A percentile compares a stretch with the other conserved stretches of the same genome.
Evolutionary conservation across 306 rosid genomes (phyloP).

Genomic region (Rosa chinensis): DNA sequence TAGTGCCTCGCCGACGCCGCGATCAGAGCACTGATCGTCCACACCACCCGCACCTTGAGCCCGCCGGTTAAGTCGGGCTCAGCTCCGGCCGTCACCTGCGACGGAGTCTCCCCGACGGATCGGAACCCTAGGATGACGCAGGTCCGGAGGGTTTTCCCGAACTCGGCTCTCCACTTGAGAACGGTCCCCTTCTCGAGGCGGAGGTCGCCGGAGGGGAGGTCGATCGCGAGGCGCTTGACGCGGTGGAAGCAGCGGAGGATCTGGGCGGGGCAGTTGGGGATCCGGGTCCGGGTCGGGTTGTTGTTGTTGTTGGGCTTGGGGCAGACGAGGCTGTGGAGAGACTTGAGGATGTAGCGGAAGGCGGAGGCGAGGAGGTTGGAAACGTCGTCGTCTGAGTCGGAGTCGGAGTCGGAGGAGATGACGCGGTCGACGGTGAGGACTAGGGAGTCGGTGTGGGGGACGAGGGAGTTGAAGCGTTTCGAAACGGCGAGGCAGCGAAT

Average conservation of each 20-base stretch:
- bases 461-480: conserved; percentile 48
- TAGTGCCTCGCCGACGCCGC: conserved; percentile 54
- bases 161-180: conserved; percentile 48
- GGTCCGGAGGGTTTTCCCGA: conserved; percentile 31
- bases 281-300: conserved; percentile 10
- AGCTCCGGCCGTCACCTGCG: not conserved
- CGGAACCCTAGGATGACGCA: conserved; percentile 46
- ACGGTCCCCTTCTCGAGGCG: conserved; percentile 30
- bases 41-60: conserved; percentile 39
- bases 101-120: conserved; percentile 1
- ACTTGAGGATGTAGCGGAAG: conserved; percentile 33
- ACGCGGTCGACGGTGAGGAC: conserved; percentile 44
- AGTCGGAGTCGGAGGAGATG: conserved; percentile 33
- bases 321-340: conserved; percentile 33
- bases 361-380: conserved; percentile 20
- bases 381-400: not conserved
- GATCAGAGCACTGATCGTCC: conserved; percentile 44
- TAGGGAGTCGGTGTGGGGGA: conserved; percentile 43
- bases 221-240: conserved; percentile 34
- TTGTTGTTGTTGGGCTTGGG: no score
- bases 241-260: conserved; percentile 43
- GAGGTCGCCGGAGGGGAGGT: conserved; percentile 39
- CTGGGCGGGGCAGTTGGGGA: conserved; percentile 34
- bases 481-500: conserved; percentile 46
- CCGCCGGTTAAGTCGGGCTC: conserved; percentile 32